A percentile compares a stretch with the other conserved stretches of the same genome.
These are phyloP conservation scores for Fusarium udum DNA, from an alignment of 2,329 filamentous ascomycete species.

Conservation along the genomic window DNA sequence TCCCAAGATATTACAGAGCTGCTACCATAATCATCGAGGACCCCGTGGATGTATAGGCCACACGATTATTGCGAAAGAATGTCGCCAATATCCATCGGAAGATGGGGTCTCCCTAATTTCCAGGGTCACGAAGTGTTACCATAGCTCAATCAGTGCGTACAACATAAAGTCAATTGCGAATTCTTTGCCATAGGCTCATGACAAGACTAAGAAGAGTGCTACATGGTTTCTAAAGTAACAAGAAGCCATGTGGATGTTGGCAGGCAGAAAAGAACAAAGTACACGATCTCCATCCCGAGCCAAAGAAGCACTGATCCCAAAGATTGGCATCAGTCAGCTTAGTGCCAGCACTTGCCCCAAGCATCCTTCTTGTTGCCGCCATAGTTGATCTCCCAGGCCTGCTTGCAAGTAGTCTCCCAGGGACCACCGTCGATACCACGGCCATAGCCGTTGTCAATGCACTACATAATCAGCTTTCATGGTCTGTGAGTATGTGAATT, in stretches of 20 bases:
- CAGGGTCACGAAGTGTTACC: no score
- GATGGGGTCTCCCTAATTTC: no score
- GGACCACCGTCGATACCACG: conserved; percentile 24
- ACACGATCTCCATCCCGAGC: neutral
- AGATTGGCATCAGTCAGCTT: neutral
- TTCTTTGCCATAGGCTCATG: neutral
- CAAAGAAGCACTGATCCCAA: neutral
- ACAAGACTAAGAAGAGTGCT: neutral
- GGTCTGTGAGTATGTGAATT: rapidly evolving
- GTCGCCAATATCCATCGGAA: no score
- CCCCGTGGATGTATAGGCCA: no score
- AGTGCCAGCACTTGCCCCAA: conserved; percentile 30
- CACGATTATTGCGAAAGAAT: no score
- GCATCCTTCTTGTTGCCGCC: conserved; percentile 11
- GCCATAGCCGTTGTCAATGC: conserved; percentile 14
- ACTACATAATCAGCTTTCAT: neutral
- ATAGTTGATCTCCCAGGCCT: conserved; percentile 21
- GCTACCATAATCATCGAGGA: no score
- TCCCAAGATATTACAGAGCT: no score
- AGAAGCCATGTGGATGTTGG: neutral
- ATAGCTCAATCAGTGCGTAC: no score
- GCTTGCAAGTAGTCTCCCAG: conserved; percentile 19
- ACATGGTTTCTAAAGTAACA: neutral
- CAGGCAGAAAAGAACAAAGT: neutral
- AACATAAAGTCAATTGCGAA: neutral